These are phyloP conservation scores for Corymbia calophylla DNA, from an alignment of 441 rosid genomes.

Conservation along the genomic window DNA sequence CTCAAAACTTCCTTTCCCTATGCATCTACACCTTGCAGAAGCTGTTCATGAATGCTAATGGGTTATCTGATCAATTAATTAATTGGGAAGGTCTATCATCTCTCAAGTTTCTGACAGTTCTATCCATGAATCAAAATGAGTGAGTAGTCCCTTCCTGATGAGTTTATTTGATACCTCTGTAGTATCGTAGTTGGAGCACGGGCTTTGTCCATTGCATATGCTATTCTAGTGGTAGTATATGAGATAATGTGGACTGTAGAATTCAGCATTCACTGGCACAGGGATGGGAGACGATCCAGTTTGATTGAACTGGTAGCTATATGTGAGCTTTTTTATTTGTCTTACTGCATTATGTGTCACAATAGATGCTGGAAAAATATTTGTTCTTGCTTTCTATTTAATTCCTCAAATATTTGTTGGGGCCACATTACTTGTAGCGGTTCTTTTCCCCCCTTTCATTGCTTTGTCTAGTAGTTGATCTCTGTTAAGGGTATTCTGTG, in stretches of 20 bases:
- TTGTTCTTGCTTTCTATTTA: not conserved
- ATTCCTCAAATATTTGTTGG: not conserved
- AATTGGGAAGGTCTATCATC: slow-evolving; percentile 57
- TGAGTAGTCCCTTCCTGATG: slow-evolving; percentile 18
- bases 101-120: slow-evolving; percentile 43
- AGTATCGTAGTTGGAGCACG: not conserved
- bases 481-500: not conserved
- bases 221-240: not conserved
- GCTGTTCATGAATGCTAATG: slow-evolving; percentile 55
- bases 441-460: not conserved
- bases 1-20: not conserved
- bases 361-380: not conserved
- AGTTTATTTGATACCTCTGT: not conserved
- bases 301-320: not conserved
- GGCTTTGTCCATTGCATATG: not conserved
- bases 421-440: not conserved
- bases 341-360: not conserved
- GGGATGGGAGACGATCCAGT: not conserved
- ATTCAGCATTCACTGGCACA: not conserved
- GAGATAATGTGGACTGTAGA: not conserved
- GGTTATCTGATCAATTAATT: slow-evolving; percentile 50
- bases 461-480: not conserved
- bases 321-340: not conserved
- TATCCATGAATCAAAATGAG: slow-evolving; percentile 64
- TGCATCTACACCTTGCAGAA: slow-evolving; percentile 33